Percentiles rank a stretch among this genome's conserved stretches.
Conservation (phyloP, 139 green algal genomes). For the Chlorella sorokiniana region DNA sequence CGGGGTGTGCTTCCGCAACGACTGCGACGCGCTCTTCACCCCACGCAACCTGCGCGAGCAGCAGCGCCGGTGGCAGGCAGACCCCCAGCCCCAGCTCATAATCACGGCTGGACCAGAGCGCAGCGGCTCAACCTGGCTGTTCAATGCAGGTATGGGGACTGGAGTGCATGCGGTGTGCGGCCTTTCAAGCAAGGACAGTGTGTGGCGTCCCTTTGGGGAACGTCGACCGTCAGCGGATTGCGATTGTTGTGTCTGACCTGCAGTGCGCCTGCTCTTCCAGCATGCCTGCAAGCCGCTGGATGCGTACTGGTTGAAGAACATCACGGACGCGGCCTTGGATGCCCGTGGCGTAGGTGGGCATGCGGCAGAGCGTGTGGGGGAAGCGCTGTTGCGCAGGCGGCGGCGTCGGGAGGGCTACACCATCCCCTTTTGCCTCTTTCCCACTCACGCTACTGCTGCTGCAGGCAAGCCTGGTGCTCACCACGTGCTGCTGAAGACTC, state of each 20-base stretch:
- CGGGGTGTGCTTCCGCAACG: slow-evolving; percentile 5
- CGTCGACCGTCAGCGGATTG: too few species aligned
- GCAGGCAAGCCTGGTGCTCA: slow-evolving; percentile 8
- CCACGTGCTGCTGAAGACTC: slow-evolving; percentile 48
- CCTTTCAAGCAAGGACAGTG: neutral
- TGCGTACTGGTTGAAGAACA: slow-evolving; percentile 39
- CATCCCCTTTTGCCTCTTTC: neutral
- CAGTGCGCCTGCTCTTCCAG: slow-evolving; percentile 43
- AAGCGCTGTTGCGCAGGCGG: neutral
- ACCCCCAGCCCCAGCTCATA: neutral
- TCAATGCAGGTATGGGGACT: slow-evolving; percentile 29
- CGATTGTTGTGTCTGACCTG: neutral
- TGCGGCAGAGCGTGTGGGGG: neutral
- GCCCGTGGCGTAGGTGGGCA: neutral
- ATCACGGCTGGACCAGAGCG: slow-evolving; percentile 40
- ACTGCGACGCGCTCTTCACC: slow-evolving; percentile 18
- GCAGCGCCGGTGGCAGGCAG: neutral
- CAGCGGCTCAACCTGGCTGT: slow-evolving; percentile 51
- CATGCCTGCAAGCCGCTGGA: slow-evolving; percentile 37
- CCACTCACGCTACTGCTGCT: neutral
- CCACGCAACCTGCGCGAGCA: neutral
- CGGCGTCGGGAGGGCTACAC: too few species aligned
- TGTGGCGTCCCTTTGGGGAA: too few species aligned
- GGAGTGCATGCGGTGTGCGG: neutral
- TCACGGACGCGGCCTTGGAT: slow-evolving; percentile 33